These are phyloP conservation scores for Yarrowia sp. DNA, from an alignment of 805 yeast species.

Conservation along the genomic window DNA sequence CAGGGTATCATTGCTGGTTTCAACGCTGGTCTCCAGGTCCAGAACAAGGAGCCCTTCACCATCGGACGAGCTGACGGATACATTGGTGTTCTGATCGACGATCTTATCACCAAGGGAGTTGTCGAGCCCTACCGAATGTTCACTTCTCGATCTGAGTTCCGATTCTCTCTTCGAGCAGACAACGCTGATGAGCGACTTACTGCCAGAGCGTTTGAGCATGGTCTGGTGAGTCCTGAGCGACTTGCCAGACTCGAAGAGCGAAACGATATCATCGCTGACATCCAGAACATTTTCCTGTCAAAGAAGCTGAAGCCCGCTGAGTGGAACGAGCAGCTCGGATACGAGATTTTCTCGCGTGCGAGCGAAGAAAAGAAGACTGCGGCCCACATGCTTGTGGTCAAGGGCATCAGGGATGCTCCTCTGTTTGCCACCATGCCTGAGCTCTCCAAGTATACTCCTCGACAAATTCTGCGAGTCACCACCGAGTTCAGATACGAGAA, in stretches of 20 bases:
- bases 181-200: slow-evolving; percentile 90
- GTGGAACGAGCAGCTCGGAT: slow-evolving; percentile 56
- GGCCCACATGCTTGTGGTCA: slow-evolving; percentile 66
- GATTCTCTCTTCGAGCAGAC: slow-evolving; percentile 87
- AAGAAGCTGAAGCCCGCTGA: slow-evolving; percentile 52
- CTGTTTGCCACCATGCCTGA: slow-evolving; percentile 42
- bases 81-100: slow-evolving; percentile 90
- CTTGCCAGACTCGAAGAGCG: slow-evolving; percentile 51
- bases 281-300: slow-evolving; percentile 47
- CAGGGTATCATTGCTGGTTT: slow-evolving; percentile 96
- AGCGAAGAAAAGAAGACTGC: slow-evolving; percentile 53
- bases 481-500: slow-evolving; percentile 84
- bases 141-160: slow-evolving; percentile 90
- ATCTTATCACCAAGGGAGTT: slow-evolving; percentile 90
- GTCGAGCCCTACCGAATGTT: slow-evolving; percentile 98
- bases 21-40: slow-evolving; percentile 72
- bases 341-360: slow-evolving; percentile 38
- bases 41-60: slow-evolving; percentile 45
- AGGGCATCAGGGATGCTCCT: slow-evolving; percentile 38
- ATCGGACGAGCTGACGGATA: slow-evolving; percentile 81
- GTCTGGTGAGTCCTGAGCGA: slow-evolving; percentile 64
- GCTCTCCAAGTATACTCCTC: slow-evolving; percentile 40
- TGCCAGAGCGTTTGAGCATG: slow-evolving; percentile 58
- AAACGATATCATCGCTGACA: slow-evolving; percentile 44
- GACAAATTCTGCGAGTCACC: slow-evolving; percentile 60